Evolutionary conservation across 306 rosid genomes (phyloP).

Genomic region (Cucumis melo): DNA sequence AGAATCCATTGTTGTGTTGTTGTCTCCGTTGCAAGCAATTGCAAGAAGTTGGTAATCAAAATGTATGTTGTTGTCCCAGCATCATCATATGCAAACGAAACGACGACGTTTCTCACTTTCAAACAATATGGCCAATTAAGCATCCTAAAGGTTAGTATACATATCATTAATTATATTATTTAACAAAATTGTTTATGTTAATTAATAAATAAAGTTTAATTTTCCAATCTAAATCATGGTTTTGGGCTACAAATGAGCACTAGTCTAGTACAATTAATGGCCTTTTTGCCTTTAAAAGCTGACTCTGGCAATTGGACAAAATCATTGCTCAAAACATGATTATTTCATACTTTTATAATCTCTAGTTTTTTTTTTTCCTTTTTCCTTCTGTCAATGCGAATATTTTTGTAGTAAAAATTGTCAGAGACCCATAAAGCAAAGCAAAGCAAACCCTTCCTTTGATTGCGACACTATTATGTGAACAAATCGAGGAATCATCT

Average conservation of each 20-base stretch:
- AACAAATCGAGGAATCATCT: neutral
- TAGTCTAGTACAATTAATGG: neutral
- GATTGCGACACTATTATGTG: neutral
- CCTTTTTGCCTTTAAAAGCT: constrained; percentile 14
- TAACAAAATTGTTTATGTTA: neutral
- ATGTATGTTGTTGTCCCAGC: constrained; percentile 23
- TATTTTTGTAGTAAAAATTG: constrained; percentile 1
- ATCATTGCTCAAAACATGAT: constrained; percentile 28
- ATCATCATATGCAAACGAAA: constrained; percentile 27
- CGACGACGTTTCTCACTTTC: constrained; percentile 13
- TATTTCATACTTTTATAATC: constrained; percentile 23
- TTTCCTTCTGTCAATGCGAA: constrained; percentile 3
- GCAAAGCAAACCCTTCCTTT: neutral
- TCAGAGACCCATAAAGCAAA: neutral
- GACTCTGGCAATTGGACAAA: constrained; percentile 25
- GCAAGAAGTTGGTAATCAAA: constrained; percentile 15
- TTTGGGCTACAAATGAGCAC: neutral
- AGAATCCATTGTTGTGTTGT: constrained; percentile 11
- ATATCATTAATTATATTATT: neutral
- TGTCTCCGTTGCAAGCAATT: constrained; percentile 32
- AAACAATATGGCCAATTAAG: constrained; percentile 24
- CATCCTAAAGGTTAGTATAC: too few relatives aligned
- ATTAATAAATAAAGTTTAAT: neutral
- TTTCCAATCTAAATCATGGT: constrained; percentile 10
- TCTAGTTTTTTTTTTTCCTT: neutral